Evolutionary conservation across 2,329 filamentous ascomycete species (phyloP), one percentile per base, ranked within the genome.

Genomic region (Neofusicoccum parvum): DNA sequence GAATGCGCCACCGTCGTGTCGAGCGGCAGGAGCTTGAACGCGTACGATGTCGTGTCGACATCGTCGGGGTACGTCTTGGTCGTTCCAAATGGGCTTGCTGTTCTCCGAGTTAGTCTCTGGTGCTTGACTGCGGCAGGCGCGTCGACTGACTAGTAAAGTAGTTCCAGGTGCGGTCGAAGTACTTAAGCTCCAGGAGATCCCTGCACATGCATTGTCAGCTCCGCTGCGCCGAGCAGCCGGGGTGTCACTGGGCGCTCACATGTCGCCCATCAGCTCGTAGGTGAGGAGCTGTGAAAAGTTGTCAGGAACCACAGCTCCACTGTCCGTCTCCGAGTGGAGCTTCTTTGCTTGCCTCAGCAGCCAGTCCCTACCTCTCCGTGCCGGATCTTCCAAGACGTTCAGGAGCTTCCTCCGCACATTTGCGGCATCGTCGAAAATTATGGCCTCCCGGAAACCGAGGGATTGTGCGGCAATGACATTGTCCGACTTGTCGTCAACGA

Each of bases 21-120:
- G 5, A 69, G 70, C 5, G 65, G 68, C 43, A 77, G 69, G 3
- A 70, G 67, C 17, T 70, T 68, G 23, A 77, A 64, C 15, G 73
- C 73, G 9, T 73, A 67, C 10, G 76, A 70, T 6, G 77, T 78
- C 20, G 73, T 75, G 66, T 78, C 76, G 27, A 78, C 65, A 59
- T 78, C 76, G 64, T 76, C 68, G 2, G 76, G 76, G 49, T 73
- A 78, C 36, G 45, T 53, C 36, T 66, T 37, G 2, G 67, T 67
- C 15, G 70, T 68, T 53, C 53, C 37, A 58, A 49, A 45, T 20
- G 62, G 37, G 58, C 39, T 54, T 60, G 50, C 62, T 62, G 14
- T 23, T 20, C 17, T 10, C 10, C 1, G 23, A 59, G 54, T 59
- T 9, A 59, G 54, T 58, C 23, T 20, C 54, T 15, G n/a, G 17